These are phyloP conservation scores for Myriangium duriaei DNA, from an alignment of 2,329 filamentous ascomycete genomes.

Conservation along the genomic window DNA sequence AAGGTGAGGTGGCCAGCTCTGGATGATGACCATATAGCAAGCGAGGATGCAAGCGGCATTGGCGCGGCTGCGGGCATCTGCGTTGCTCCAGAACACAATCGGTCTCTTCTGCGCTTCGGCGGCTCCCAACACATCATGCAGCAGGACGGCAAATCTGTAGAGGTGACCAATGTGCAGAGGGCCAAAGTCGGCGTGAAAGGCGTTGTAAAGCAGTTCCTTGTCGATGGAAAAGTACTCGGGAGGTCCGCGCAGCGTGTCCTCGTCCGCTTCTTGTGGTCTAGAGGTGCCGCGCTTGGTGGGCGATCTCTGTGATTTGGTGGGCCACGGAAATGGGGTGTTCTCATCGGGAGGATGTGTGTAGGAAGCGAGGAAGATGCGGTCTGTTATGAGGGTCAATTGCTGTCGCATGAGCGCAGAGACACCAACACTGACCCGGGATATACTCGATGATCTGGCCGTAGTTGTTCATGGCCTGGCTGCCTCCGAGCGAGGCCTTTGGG, in stretches of 20 bases:
- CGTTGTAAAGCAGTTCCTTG: conserved; percentile 81
- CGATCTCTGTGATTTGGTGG: conserved; percentile 44
- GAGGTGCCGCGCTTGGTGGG: conserved; percentile 61
- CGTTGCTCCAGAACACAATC: conserved; percentile 91
- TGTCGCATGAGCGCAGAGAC: conserved; percentile 9
- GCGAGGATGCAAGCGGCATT: conserved; percentile 92
- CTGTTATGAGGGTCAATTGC: conserved; percentile 38
- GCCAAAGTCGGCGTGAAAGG: conserved; percentile 96
- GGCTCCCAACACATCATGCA: conserved; percentile 88
- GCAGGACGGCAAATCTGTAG: conserved; percentile 89
- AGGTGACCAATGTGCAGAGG: conserved; percentile 94
- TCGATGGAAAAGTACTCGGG: conserved; percentile 96
- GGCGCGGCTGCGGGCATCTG: conserved; percentile 83
- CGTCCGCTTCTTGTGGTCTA: conserved; percentile 25
- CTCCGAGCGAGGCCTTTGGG: conserved; percentile 17
- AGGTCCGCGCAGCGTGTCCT: conserved; percentile 38
- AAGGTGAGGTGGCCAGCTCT: conserved; percentile 92
- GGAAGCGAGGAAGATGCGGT: conserved; percentile 87
- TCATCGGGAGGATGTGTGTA: conserved; percentile 72
- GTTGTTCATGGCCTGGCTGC: conserved; percentile 33
- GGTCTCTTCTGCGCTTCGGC: conserved; percentile 80
- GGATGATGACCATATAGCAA: conserved; percentile 97
- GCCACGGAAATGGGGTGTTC: conserved; percentile 78
- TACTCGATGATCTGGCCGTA: conserved; percentile 91
- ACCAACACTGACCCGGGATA: conserved; percentile 62